Base-by-base conservation (phyloP, 2,329 filamentous ascomycete genomes). In the Immersiporthe knoxdaviesiana region DNA sequence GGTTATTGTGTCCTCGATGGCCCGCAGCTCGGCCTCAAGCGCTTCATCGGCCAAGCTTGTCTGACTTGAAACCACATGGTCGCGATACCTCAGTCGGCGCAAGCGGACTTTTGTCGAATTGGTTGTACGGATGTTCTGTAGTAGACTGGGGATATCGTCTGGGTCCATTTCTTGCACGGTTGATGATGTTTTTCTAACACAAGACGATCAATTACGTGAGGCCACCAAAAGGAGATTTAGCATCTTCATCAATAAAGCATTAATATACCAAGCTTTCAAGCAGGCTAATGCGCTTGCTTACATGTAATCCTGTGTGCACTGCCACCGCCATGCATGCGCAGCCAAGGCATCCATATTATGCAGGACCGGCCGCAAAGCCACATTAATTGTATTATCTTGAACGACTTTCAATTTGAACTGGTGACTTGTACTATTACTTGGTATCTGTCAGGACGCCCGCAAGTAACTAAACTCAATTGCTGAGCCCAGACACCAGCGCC, bases 141-240 rank as follows among this genome's bases (percentile, higher is more conserved):
- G 37, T 16, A 67, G 30, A 1, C 6, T 27, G 0, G 60, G 52
- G 14, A 67, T 3, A 7, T 67, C 68, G 11, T 67, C 65, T n/a
- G 52, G 41, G 24, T 67, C 68, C 68, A 67, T 67, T 30, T 18
- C 27, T 32, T 32, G 14, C 14, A 56, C 27, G 24, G 24, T 30
- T 32, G 1, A 30, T 30, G 6, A 1, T 35, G 8, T n/a, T n/a
- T n/a, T n/a, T n/a, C n/a, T 32, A 18, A 4, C 18, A 7, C 52
- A 56, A 12, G 27, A 30, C 27, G 27, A 27, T 14, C 5, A 56
- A 56, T 56, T 8, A 18, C 27, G 18, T 6, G 52, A 56, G 52
- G 16, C 2, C 52, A 32, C 12, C 14, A 8, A 11, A 6, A 8
- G 32, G 12, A 56, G 14, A 18, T 16, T 16, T 4, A 14, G 12